Base-by-base conservation (phyloP, 768 basidiomycete genomes). In the Russula brevipes region DNA sequence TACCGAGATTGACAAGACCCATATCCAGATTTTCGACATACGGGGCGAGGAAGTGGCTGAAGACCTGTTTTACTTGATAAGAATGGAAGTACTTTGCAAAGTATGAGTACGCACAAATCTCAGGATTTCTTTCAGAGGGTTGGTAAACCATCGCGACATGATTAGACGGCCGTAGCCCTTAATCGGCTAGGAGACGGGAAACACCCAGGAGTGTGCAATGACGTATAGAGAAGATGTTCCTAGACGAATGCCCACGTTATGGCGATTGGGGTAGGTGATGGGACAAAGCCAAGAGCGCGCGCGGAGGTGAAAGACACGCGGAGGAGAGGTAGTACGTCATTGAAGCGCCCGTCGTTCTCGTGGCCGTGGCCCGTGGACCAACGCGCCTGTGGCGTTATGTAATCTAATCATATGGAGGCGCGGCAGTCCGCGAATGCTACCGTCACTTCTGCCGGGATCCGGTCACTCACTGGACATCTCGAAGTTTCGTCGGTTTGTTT, bases 11-110 rank as follows among this genome's bases (percentile, higher is more conserved):
- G 54, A 98, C 89, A 74, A 95, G 92, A 72, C 92, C 89, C 73
- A 94, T 83, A 74, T 98, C 94, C 73, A 99, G 77, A 72, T 98
- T 96, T 78, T 94, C 93, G 67, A 98, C 89, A 82, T 98, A 98
- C 0, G 93, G 94, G 33, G 91, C 91, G 54, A 97, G 85, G 66
- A 94, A 89, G 67, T 89, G 85, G 73, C 95, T 95, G 77, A 97
- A 90, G 69, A 94, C 73, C 90, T 85, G 38, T n/a, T 16, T 24
- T 39, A 39, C 17, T 16, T 24, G 33, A 54, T 65, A 36, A 63
- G 62, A 16, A 53, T 45, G 10, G 31, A 44, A 16, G 19, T n/a
- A 38, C 17, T 41, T 35, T 8, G 14, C 39, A 33, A 39, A 33
- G 52, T 59, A 46, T 47, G 54, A 38, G 33, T 30, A 80, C 85